phyloP scores from a whole-genome alignment of 805 yeast species.

The Sungouiella thailandica region DNA sequence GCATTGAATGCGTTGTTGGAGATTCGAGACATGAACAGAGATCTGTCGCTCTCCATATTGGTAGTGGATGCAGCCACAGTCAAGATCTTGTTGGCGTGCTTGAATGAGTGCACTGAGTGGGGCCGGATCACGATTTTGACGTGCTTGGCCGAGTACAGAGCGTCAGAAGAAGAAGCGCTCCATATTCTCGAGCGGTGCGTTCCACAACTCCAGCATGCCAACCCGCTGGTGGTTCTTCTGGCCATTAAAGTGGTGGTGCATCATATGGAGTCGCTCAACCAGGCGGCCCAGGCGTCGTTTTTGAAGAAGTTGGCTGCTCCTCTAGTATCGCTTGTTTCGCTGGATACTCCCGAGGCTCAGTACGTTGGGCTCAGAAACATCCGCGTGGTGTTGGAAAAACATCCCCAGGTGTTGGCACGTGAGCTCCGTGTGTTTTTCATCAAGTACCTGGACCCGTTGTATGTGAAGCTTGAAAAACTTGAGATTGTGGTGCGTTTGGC shows the following conservation, averaged over 20 bases:
- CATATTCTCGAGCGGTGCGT: constrained; percentile 85
- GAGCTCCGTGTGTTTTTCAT: constrained; percentile 88
- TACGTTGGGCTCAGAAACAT: constrained; percentile 90
- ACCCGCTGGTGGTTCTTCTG: constrained; percentile 88
- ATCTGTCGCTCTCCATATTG: constrained; percentile 34
- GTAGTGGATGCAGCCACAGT: constrained; percentile 39
- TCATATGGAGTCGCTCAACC: constrained; percentile 49
- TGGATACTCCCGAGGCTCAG: constrained; percentile 87
- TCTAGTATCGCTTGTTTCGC: constrained; percentile 77
- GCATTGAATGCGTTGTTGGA: constrained; percentile 83
- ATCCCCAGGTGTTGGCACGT: constrained; percentile 70
- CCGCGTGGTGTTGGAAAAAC: constrained; percentile 81
- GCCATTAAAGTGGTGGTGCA: constrained; percentile 76
- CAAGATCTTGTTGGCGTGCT: constrained; percentile 67
- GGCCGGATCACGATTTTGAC: constrained; percentile 88
- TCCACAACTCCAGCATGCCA: constrained; percentile 95
- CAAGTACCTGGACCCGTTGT: constrained; percentile 79
- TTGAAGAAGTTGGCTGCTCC: constrained; percentile 79
- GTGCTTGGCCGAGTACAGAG: constrained; percentile 68
- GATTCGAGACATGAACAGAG: constrained; percentile 64
- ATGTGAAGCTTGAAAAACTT: constrained; percentile 69
- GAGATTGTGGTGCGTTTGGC: constrained; percentile 71
- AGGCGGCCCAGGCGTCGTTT: constrained; percentile 38
- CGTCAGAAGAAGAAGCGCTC: constrained; percentile 64
- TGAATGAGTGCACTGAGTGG: constrained; percentile 99